Evolutionary conservation across 2,329 filamentous ascomycete species (phyloP), one percentile per base, ranked within the genome.

Genomic region (Monilinia fructigena): DNA sequence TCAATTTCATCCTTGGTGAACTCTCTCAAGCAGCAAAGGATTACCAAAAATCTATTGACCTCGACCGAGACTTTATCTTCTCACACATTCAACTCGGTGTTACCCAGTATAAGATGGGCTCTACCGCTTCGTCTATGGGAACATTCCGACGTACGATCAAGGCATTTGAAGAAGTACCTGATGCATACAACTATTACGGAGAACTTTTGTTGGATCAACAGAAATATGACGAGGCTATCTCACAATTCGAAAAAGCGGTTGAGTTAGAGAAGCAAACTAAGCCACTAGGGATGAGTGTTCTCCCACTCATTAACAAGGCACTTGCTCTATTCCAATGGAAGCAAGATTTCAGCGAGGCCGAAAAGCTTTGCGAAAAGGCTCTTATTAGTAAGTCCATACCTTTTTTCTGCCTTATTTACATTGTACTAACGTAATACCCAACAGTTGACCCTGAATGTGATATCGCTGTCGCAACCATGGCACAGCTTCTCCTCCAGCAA

Each of bases 181-280:
- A 99, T 76, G 95, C 98, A 52, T 99, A 98, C 85, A 99, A 99
- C 85, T 99, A 99, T 86, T 98, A 97, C 76, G 95, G 95, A 75
- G 95, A 99, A 82, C 85, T 99, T 66, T 85, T 99, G 67, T 88
- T 99, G 64, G 95, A 99, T 82, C 95, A 98, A 82, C 89, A 92
- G 79, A 97, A 97, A 80, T 98, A 89, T 80, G 84, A 91, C 67
- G 94, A 99, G 78, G 95, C 95, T 35, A 93, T 99, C 70, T 91
- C 97, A 81, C 97, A 97, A 81, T 99, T 99, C 75, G 95, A 99
- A 78, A 95, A 89, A 35, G 95, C 95, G n/a, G 93, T 98, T 72
- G 93, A 98, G 77, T 94, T 98, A 89, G 95, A 99, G 85, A 96
- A 95, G 83, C 88, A 92, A 79, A 89, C 88, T 71, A 96, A 96